Percentiles rank a stretch among this genome's conserved stretches.
Conservation (phyloP, 2,329 filamentous ascomycete species). For the Remersonia thermophila region DNA sequence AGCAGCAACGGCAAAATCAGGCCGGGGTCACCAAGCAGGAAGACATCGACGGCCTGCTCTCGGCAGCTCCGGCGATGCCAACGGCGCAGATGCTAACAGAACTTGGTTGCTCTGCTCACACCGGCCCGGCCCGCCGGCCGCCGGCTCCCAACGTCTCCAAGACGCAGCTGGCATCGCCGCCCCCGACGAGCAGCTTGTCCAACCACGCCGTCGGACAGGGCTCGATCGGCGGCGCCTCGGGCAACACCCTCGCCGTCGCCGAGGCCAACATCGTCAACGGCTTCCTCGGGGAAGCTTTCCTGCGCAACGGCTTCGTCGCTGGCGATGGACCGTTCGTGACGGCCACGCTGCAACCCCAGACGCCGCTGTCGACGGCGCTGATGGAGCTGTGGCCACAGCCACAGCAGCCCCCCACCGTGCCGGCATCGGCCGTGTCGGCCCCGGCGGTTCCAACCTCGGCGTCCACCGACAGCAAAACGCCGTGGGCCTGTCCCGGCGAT, state of each 20-base stretch:
- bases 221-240: neutral
- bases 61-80: conserved; percentile 7
- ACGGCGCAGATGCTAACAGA: conserved; percentile 9
- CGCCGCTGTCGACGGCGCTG: conserved; percentile 25
- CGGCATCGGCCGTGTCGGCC: conserved; percentile 2
- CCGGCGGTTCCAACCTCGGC: neutral
- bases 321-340: conserved; percentile 2
- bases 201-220: neutral
- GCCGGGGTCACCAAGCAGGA: neutral
- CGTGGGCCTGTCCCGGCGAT: conserved; percentile 1
- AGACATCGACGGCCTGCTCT: neutral
- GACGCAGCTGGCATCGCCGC: conserved; percentile 12
- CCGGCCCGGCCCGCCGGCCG: neutral
- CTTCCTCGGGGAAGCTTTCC: conserved; percentile 21
- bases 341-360: conserved; percentile 16
- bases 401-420: conserved; percentile 19
- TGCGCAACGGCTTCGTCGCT: conserved; percentile 1
- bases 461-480: conserved; percentile 12
- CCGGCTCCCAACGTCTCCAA: conserved; percentile 7
- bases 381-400: no score
- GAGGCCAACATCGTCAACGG: conserved; percentile 15
- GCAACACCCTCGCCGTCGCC: neutral
- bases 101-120: conserved; percentile 1
- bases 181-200: conserved; percentile 11
- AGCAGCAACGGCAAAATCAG: conserved; percentile 1